Base-by-base conservation (phyloP, 129 eudicot species). In the Glebionis coronaria region DNA sequence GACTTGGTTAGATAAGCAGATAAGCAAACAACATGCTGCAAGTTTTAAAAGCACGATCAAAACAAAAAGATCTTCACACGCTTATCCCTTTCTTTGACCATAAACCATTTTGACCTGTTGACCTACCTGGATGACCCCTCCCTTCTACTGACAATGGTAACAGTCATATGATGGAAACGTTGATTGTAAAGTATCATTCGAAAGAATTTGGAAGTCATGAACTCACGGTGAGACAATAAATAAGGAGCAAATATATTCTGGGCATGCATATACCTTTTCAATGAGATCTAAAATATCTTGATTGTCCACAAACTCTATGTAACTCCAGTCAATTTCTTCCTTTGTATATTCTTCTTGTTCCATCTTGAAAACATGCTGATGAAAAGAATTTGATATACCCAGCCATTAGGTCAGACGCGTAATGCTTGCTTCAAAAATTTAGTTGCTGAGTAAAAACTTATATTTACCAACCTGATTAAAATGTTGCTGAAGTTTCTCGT, bases 401-500 rank as follows among this genome's bases (percentile, higher is more conserved):
- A 25, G 27, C 42, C 27, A 61, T 68, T 47, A 79, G 56, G 56
- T 74, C 51, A 69, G 73, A 67, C 73, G 42, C 40, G 70, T 4
- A 25, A 61, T 74, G 52, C n/a, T 74, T 69, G 69, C 70, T 63
- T 68, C 69, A 73, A 50, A 55, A 19, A 53, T n/a, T 12, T 51
- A 10, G 64, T 44, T 56, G 29, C 47, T 10, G 57, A 59, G 14
- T 44, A 29, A 72, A 68, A 68, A 23, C n/a, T 44, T 19, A 14
- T 63, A 63, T 60, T 57, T 31, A 54, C 67, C 66, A 45, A 91
- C 98, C 98, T 93, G 98, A 76, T 93, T 93, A 78, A 93, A 93
- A 77, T 93, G 98, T 78, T 93, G 98, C 78, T 93, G 98, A 70
- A 93, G 95, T 79, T 93, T 93, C 88, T 93, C 98, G 47, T 93